Evolutionary conservation across 495 filamentous ascomycete genomes (phyloP), one percentile per base, ranked within the genome.

Genomic region (Cairneyella variabilis): DNA sequence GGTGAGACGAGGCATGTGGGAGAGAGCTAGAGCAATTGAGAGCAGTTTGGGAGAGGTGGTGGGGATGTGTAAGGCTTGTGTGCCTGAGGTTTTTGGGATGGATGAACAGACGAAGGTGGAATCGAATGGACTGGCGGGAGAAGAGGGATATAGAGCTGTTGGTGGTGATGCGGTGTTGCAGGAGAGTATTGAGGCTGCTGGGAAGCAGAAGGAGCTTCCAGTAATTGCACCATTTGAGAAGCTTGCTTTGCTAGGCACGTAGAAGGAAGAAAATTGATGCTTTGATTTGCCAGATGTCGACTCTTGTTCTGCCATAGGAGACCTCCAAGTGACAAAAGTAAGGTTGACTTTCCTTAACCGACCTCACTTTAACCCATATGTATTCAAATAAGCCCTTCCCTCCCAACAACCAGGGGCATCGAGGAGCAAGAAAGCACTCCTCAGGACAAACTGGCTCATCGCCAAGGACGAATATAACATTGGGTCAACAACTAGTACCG

Each of bases 1-100:
- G 50, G 70, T 88, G 56, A 76, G 90, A 47, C 76, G 93, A 12
- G 79, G 77, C 18, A 97, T 97, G 93, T 75, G 86, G 28, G 93
- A 97, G 72, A 79, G 89, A 22, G 91, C 90, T 12, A 71, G 79
- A 17, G 88, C 89, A 3, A 73, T 96, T 28, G 87, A 95, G 70
- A 76, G 75, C 37, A 71, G 82, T 28, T 77, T 90, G 72, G 75
- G 70, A 27, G 87, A 90, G 60, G 82, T 96, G 7, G 65, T 88
- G 39, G 82, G 79, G 37, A 74, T 80, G 59, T 93, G 90, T 66
- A 64, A 66, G 53, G 70, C 64, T 11, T 83, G 80, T 52, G 70
- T 88, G 11, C 74, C 66, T 42, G 86, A 91, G 59, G 82, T 95
- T 0, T 93, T 89, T 70, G 71, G 70, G 10, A 48, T 45, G n/a